Conservation (phyloP, 2,329 filamentous ascomycete species). For the Nigrospora sphaerica region DNA sequence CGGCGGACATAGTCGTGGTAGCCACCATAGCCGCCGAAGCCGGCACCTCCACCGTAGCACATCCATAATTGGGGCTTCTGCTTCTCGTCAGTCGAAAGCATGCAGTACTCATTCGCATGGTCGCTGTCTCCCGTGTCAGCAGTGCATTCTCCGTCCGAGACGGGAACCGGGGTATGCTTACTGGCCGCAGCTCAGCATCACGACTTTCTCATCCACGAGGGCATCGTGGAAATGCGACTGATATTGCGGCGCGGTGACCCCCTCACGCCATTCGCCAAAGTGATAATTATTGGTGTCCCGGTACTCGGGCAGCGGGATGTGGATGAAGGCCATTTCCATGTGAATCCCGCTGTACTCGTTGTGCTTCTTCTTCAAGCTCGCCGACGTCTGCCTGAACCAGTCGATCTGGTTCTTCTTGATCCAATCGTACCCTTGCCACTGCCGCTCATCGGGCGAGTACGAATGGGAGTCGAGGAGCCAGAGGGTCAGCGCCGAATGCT, state of each 20-base stretch:
- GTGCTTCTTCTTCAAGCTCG: slow-evolving; percentile 68
- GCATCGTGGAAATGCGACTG: slow-evolving; percentile 93
- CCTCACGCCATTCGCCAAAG: slow-evolving; percentile 72
- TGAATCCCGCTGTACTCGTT: slow-evolving; percentile 84
- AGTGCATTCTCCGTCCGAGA: neutral
- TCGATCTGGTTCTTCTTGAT: slow-evolving; percentile 88
- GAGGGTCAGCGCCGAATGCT: slow-evolving; percentile 87
- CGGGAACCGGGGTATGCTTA: slow-evolving; percentile 35
- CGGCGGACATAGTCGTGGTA: slow-evolving; percentile 81
- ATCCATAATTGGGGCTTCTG: slow-evolving; percentile 79
- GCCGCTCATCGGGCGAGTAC: slow-evolving; percentile 82
- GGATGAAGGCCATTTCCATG: slow-evolving; percentile 94
- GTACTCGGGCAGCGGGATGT: slow-evolving; percentile 93
- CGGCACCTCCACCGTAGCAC: slow-evolving; percentile 90
- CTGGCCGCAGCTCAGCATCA: slow-evolving; percentile 89
- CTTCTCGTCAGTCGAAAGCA: slow-evolving; percentile 51
- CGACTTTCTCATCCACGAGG: slow-evolving; percentile 75
- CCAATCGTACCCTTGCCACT: slow-evolving; percentile 95
- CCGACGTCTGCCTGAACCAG: slow-evolving; percentile 82
- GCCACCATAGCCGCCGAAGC: slow-evolving; percentile 91
- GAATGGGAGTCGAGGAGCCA: slow-evolving; percentile 92
- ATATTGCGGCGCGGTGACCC: slow-evolving; percentile 78
- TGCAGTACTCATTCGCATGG: slow-evolving; percentile 95
- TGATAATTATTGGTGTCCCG: slow-evolving; percentile 49
- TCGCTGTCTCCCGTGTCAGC: slow-evolving; percentile 46